Evolutionary conservation across 2,329 filamentous ascomycete genomes (phyloP), one percentile per base, ranked within the genome.

Genomic region (Aspergillus intermedius): DNA sequence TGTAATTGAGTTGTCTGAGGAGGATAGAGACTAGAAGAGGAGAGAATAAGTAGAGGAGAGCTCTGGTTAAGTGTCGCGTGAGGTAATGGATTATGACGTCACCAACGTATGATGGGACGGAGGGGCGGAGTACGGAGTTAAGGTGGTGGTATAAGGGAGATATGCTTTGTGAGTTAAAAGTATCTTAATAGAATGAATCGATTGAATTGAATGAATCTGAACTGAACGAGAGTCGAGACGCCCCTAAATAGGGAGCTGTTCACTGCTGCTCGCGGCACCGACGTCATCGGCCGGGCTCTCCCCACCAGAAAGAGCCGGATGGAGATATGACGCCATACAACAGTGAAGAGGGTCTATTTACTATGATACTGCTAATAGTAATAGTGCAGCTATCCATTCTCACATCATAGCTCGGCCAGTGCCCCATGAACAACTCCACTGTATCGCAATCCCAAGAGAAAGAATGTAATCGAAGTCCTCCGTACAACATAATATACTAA

Each of bases 61-160:
- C 21, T 5, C 21, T 19, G 37, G 37, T 40, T 12, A 12, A 7
- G 13, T 30, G 47, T 44, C 37, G 40, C 44, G 48, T 48, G 39
- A 51, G 42, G 56, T 59, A 57, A 58, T 59, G 52, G 39, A 46
- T 32, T 41, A 46, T 61, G 58, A 61, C 57, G 57, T 61, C 58
- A 60, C 40, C 10, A 21, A 35, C 40, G 40, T 42, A 23, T 25
- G 28, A 30, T 28, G 43, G 54, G 34, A 32, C 42, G 32, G 39
- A n/a, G 46, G 35, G 44, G 45, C 21, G 37, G 41, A n/a, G n/a
- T n/a, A n/a, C 40, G 25, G 37, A 44, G 44, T 47, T 30, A 53
- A 49, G 49, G 50, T 44, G 50, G 45, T 10, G 3, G 39, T 22
- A 21, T 25, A 28, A 7, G 35, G 25, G 44, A 35, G 13, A n/a